Conservation (phyloP, 2,329 filamentous ascomycete species). For the Claviceps sorghi region DNA sequence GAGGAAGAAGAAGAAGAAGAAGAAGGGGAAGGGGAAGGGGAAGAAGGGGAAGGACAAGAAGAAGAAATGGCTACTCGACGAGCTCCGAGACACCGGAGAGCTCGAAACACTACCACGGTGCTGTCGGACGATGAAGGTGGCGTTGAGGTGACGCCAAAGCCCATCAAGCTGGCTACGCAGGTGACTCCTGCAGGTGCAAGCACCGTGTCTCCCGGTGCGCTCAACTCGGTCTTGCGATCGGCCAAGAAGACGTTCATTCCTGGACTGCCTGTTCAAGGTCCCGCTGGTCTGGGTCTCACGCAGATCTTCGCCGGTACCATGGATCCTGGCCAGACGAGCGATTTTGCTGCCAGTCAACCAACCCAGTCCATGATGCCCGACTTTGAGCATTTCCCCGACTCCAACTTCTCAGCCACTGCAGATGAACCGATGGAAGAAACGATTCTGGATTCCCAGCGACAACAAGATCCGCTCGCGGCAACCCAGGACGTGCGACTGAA, state of each 20-base stretch:
- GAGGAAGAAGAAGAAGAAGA: slow-evolving; percentile 18
- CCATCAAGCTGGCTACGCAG: slow-evolving; percentile 22
- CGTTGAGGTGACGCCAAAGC: slow-evolving; percentile 32
- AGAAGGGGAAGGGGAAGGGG: slow-evolving; percentile 16
- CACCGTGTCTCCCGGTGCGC: slow-evolving; percentile 34
- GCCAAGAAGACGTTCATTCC: slow-evolving; percentile 58
- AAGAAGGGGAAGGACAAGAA: slow-evolving; percentile 17
- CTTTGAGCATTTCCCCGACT: slow-evolving; percentile 41
- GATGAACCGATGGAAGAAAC: slow-evolving; percentile 39
- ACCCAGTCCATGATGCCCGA: slow-evolving; percentile 40
- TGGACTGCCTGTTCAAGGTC: slow-evolving; percentile 44
- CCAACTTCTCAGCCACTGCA: slow-evolving; percentile 45
- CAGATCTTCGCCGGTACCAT: slow-evolving; percentile 88
- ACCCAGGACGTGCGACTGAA: slow-evolving; percentile 38
- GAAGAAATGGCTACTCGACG: slow-evolving; percentile 24
- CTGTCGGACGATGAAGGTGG: slow-evolving; percentile 47
- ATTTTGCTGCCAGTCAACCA: slow-evolving; percentile 12
- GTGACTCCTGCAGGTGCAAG: slow-evolving; percentile 29
- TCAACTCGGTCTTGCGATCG: slow-evolving; percentile 51
- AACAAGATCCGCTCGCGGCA: slow-evolving; percentile 18
- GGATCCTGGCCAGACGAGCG: slow-evolving; percentile 37
- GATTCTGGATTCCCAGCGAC: slow-evolving; percentile 29
- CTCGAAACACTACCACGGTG: slow-evolving; percentile 35
- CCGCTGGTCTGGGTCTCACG: slow-evolving; percentile 59
- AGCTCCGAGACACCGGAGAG: slow-evolving; percentile 27